Evolutionary conservation across 2,329 filamentous ascomycete genomes (phyloP).

Genomic region (Hypomyces perniciosus): DNA sequence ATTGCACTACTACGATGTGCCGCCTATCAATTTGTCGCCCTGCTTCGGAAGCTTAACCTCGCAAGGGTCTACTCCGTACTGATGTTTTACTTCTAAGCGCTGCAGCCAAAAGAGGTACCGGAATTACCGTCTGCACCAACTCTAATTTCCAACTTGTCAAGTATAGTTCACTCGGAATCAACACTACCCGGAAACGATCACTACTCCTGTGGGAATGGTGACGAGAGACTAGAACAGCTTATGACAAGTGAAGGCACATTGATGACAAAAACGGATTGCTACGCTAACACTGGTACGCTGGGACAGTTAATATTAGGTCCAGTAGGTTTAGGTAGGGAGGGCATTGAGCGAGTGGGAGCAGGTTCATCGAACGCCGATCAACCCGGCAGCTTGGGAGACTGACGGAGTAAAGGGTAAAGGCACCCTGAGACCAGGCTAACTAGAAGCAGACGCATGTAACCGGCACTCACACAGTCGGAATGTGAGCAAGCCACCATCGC

Average conservation of each 20-base stretch:
- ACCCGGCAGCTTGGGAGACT: background rate
- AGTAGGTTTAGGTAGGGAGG: background rate
- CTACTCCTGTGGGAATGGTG: background rate
- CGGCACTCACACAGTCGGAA: background rate
- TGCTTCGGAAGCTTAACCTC: no score
- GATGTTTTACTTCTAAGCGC: background rate
- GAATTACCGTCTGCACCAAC: background rate
- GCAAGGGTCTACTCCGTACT: no score
- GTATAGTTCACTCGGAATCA: background rate
- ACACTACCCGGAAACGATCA: background rate
- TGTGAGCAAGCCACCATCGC: no score
- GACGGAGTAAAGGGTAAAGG: background rate
- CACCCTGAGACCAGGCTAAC: background rate
- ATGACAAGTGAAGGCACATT: no score
- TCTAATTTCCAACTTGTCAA: background rate
- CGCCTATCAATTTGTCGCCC: no score
- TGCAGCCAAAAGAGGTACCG: background rate
- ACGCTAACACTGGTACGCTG: background rate
- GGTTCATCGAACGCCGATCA: background rate
- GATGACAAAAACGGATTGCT: background rate
- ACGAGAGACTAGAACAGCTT: no score
- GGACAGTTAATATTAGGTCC: background rate
- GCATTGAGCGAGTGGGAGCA: no score
- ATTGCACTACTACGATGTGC: no score
- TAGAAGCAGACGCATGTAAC: background rate